Evolutionary conservation across 1,284 basidiomycete species (phyloP).

Genomic region (Coniferiporia weirii): DNA sequence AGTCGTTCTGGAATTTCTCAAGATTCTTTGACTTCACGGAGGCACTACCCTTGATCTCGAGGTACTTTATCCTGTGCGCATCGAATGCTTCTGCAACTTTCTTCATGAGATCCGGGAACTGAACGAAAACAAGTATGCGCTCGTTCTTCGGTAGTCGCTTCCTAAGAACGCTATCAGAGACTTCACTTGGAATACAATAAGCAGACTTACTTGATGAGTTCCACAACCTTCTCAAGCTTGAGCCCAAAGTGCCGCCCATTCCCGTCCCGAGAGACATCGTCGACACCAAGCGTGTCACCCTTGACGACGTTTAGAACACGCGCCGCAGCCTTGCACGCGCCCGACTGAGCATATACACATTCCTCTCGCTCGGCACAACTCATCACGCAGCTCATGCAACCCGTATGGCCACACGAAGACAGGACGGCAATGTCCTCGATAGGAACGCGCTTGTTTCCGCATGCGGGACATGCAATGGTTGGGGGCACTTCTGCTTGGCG

Average conservation of each 20-base stretch:
- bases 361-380: constrained; percentile 72
- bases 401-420: constrained; percentile 87
- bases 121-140: constrained; percentile 86
- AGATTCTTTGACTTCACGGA: constrained; percentile 74
- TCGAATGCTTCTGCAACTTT: constrained; percentile 83
- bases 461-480: constrained; percentile 57
- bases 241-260: constrained; percentile 80
- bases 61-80: constrained; percentile 67
- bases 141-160: constrained; percentile 68
- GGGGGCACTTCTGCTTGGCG: constrained; percentile 57
- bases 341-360: constrained; percentile 68
- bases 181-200: background rate
- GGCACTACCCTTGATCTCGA: constrained; percentile 80
- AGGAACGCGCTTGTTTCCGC: constrained; percentile 50
- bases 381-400: constrained; percentile 71
- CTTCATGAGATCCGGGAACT: constrained; percentile 88
- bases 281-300: constrained; percentile 77
- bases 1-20: constrained; percentile 77
- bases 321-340: constrained; percentile 68
- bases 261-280: constrained; percentile 69
- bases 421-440: constrained; percentile 74
- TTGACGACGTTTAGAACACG: constrained; percentile 77
- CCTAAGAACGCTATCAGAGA: constrained; percentile 32
- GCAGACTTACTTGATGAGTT: constrained; percentile 66
- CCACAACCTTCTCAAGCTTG: constrained; percentile 82